phyloP scores from a whole-genome alignment of 2,329 filamentous ascomycete species.

The Penicillium sp. region DNA sequence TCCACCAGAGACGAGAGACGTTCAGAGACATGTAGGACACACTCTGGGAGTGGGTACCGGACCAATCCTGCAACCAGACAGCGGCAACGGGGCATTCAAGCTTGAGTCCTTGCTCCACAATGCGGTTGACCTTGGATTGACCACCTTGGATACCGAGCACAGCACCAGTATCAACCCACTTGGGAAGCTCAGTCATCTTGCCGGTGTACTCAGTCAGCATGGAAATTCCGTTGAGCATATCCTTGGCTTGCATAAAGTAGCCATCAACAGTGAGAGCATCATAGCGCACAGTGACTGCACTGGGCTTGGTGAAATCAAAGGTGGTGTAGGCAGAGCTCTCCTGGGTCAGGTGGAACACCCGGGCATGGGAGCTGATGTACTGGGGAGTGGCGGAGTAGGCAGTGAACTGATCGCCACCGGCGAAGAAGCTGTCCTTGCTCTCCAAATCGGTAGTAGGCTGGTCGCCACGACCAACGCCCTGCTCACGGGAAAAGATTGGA shows the following conservation, averaged over 20 bases:
- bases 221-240: slow-evolving; percentile 35
- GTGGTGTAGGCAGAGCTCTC: slow-evolving; percentile 35
- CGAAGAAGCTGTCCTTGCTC: slow-evolving; percentile 22
- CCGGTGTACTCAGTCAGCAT: slow-evolving; percentile 38
- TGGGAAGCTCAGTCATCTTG: slow-evolving; percentile 35
- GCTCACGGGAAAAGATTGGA: slow-evolving; percentile 27
- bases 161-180: slow-evolving; percentile 33
- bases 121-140: slow-evolving; percentile 36
- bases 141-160: slow-evolving; percentile 42
- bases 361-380: slow-evolving; percentile 34
- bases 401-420: slow-evolving; percentile 35
- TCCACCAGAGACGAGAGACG: slow-evolving; percentile 43
- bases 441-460: slow-evolving; percentile 23
- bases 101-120: slow-evolving; percentile 34
- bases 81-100: slow-evolving; percentile 35
- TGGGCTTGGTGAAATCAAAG: slow-evolving; percentile 31
- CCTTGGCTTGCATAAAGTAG: slow-evolving; percentile 25
- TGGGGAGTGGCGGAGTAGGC: slow-evolving; percentile 37
- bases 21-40: slow-evolving; percentile 35
- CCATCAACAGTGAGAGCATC: slow-evolving; percentile 16
- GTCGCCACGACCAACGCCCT: slow-evolving; percentile 28
- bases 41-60: slow-evolving; percentile 36
- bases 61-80: slow-evolving; percentile 43
- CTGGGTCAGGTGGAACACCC: slow-evolving; percentile 31
- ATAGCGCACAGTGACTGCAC: slow-evolving; percentile 24